phyloP scores from a whole-genome alignment of 306 rosid genomes.

The Crotalaria pallida region DNA sequence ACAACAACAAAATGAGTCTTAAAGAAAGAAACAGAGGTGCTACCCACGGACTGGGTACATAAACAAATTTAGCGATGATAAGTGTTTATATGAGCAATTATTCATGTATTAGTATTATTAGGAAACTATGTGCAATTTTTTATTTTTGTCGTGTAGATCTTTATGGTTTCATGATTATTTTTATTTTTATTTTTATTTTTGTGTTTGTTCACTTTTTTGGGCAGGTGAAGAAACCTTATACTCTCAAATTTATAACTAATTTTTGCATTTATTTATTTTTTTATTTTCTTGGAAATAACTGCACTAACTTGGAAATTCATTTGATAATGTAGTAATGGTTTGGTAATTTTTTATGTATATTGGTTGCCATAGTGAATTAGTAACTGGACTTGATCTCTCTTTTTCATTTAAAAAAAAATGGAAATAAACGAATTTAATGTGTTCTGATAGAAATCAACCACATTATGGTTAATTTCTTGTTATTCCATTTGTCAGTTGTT shows the following conservation, averaged over 20 bases:
- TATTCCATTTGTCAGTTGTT: background rate
- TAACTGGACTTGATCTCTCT: slow-evolving; percentile 6
- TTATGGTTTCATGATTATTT: slow-evolving; percentile 13
- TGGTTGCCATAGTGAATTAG: slow-evolving; percentile 15
- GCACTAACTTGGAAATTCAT: slow-evolving; percentile 5
- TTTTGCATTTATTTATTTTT: background rate
- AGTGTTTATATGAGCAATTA: too few species aligned
- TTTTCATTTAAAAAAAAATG: too few species aligned
- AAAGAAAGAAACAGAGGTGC: too few species aligned
- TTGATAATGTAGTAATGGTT: slow-evolving; percentile 10
- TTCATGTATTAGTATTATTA: too few species aligned
- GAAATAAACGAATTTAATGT: too few species aligned
- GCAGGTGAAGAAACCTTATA: background rate
- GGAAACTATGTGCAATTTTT: too few species aligned
- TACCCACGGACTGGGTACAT: too few species aligned
- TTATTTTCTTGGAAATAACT: background rate
- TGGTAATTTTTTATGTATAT: slow-evolving; percentile 1
- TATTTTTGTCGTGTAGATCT: slow-evolving; percentile 12
- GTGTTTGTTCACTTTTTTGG: slow-evolving; percentile 14
- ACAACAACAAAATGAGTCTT: too few species aligned
- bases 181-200: too few species aligned
- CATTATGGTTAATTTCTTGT: too few species aligned
- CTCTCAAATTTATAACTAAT: background rate
- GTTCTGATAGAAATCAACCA: too few species aligned
- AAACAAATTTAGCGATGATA: too few species aligned